phyloP scores from a whole-genome alignment of 2,329 filamentous ascomycete genomes.

The Tolypocladium nubicola region DNA sequence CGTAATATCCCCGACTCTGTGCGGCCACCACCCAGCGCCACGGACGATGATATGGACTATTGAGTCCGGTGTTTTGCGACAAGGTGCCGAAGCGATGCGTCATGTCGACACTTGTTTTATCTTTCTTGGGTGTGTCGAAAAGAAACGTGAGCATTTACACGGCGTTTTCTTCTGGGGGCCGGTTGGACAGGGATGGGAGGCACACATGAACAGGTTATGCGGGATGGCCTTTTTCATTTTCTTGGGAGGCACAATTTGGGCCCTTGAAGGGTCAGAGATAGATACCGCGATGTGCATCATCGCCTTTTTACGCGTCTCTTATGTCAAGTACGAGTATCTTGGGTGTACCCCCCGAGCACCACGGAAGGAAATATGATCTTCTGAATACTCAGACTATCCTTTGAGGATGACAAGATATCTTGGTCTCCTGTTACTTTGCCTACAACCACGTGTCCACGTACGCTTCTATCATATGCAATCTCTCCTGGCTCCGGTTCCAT shows the following conservation, averaged over 20 bases:
- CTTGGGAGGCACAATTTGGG: background rate
- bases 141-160: background rate
- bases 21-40: constrained; percentile 36
- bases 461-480: too few species aligned
- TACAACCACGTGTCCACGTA: too few species aligned
- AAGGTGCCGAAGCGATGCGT: background rate
- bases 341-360: background rate
- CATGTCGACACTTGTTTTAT: background rate
- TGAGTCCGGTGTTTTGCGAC: background rate
- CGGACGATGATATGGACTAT: constrained; percentile 39
- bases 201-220: background rate
- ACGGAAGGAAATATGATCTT: background rate
- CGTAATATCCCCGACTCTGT: constrained; percentile 42
- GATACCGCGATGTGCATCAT: background rate
- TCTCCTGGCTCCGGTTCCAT: too few species aligned
- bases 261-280: background rate
- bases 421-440: too few species aligned
- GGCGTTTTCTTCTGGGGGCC: background rate
- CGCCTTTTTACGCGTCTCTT: background rate
- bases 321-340: background rate
- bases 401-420: too few species aligned
- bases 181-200: background rate
- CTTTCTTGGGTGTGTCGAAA: background rate
- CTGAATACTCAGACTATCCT: background rate
- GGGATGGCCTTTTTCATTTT: background rate